Evolutionary conservation across 108 stramenopile genomes (phyloP), one percentile per base, ranked within the genome.

Genomic region (Parietichytrium sp.): DNA sequence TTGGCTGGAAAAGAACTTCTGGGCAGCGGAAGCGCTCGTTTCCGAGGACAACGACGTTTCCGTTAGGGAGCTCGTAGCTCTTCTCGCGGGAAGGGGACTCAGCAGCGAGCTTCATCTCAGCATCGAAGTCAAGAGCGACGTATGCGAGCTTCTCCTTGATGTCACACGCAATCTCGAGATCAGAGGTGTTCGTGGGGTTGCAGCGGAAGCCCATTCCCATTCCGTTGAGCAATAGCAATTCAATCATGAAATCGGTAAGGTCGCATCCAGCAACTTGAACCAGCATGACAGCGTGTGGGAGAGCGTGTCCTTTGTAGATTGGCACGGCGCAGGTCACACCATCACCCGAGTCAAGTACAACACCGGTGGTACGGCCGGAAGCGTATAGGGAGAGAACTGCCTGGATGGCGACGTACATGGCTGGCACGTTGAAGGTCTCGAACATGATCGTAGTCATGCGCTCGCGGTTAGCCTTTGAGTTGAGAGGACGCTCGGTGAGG

Each of bases 401-500:
- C 92, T 99, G 98, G 85, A 99, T 98, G 92, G 96, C 97, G 47
- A 99, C 96, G 86, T 99, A 99, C 98, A 99, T 99, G 81, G 97
- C 98, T 42, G 98, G 98, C 48, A 99, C 98, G 87, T 99, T 99
- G 94, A 99, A 99, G 26, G 97, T 98, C 92, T 99, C 98, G 88
- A 99, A 99, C 98, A 99, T 99, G 92, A 99, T 98, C 90, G 98
- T 96, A 53, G 97, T 97, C 97, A 98, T 99, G 83, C 96, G 92
- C 87, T 99, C 98, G 54, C 97, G 90, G 92, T 99, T 99, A 50
- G 96, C 97, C 96, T 98, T 98, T 89, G 98, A 97, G 90, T 99
- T 99, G 89, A 96, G 94, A 48, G 98, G 98, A 50, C 97, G 96
- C 92, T 99, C 97, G 45, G 98, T 99, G 54, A 99, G 91, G 27